phyloP scores from a whole-genome alignment of 2,329 filamentous ascomycete genomes.

The Zymoseptoria pseudotritici region DNA sequence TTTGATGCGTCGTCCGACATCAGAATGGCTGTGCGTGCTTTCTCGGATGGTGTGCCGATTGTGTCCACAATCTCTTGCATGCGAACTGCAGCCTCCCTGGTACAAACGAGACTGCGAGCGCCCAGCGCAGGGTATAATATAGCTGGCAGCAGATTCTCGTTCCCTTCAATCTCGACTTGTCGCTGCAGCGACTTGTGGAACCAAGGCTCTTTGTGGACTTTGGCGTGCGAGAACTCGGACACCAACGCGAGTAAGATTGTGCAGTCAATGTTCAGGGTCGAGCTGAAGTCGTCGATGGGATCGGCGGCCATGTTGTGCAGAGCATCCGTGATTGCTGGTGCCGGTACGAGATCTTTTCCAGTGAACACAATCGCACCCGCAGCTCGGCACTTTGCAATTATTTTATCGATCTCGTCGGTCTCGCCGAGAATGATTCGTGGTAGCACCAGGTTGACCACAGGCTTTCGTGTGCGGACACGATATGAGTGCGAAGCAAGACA shows the following conservation, averaged over 20 bases:
- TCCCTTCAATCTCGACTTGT: conserved; percentile 58
- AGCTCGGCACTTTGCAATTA: conserved; percentile 49
- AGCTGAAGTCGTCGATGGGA: conserved; percentile 32
- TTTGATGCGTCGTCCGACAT: conserved; percentile 41
- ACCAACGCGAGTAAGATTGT: conserved; percentile 66
- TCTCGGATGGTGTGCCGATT: conserved; percentile 57
- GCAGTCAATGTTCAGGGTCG: conserved; percentile 54
- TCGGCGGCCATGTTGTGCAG: conserved; percentile 31
- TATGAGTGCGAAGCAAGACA: conserved; percentile 49
- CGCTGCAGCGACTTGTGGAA: conserved; percentile 54
- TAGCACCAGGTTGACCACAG: conserved; percentile 53
- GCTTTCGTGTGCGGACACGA: conserved; percentile 53
- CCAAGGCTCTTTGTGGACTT: conserved; percentile 41
- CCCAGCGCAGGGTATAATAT: conserved; percentile 57
- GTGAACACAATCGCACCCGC: conserved; percentile 37
- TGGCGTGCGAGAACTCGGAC: conserved; percentile 62
- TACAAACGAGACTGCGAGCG: conserved; percentile 55
- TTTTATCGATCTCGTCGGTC: conserved; percentile 47
- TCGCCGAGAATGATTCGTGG: conserved; percentile 49
- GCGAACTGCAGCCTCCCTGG: conserved; percentile 55
- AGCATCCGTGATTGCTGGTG: conserved; percentile 20
- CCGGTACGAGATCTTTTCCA: conserved; percentile 21
- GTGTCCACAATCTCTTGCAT: conserved; percentile 60
- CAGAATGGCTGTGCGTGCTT: conserved; percentile 51
- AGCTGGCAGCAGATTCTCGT: conserved; percentile 52